These are phyloP conservation scores for Monosporascus sp. DNA, from an alignment of 2,329 filamentous ascomycete species.

Conservation along the genomic window DNA sequence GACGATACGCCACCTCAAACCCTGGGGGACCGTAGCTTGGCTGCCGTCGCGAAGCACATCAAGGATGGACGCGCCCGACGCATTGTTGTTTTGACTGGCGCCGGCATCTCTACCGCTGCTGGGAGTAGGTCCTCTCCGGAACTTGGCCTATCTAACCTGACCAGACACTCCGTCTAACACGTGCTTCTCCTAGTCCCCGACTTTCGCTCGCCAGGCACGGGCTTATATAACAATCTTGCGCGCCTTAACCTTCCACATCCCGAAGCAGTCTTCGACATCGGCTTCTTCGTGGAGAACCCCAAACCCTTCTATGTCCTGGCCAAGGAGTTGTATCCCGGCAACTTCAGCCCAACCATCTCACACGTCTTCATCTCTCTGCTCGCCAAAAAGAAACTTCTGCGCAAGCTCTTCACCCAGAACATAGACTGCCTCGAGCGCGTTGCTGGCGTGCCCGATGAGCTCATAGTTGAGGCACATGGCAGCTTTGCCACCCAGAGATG, in stretches of 20 bases:
- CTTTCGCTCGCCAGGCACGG: slow-evolving; percentile 88
- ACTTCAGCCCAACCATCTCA: slow-evolving; percentile 80
- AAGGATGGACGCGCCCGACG: slow-evolving; percentile 58
- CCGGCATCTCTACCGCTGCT: slow-evolving; percentile 75
- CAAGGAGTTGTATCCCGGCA: slow-evolving; percentile 86
- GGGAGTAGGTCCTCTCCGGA: slow-evolving; percentile 44
- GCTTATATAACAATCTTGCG: slow-evolving; percentile 87
- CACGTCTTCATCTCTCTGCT: slow-evolving; percentile 86
- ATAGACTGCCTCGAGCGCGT: slow-evolving; percentile 90
- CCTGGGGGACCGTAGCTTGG: slow-evolving; percentile 62
- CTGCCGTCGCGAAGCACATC: slow-evolving; percentile 76
- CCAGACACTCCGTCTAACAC: not conserved
- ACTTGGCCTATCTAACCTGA: not conserved
- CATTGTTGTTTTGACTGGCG: slow-evolving; percentile 86
- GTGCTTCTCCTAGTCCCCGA: slow-evolving; percentile 63
- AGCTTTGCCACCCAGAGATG: slow-evolving; percentile 90
- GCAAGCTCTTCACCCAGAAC: slow-evolving; percentile 93
- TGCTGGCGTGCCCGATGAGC: slow-evolving; percentile 75
- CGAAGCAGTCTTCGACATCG: slow-evolving; percentile 91
- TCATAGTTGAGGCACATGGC: slow-evolving; percentile 89
- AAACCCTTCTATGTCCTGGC: slow-evolving; percentile 89
- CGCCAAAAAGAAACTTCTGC: slow-evolving; percentile 68
- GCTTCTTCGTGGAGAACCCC: slow-evolving; percentile 79
- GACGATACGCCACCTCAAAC: slow-evolving; percentile 59
- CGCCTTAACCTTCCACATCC: slow-evolving; percentile 80